Conservation (phyloP, 805 yeast species). For the Nakazawaea holstii region DNA sequence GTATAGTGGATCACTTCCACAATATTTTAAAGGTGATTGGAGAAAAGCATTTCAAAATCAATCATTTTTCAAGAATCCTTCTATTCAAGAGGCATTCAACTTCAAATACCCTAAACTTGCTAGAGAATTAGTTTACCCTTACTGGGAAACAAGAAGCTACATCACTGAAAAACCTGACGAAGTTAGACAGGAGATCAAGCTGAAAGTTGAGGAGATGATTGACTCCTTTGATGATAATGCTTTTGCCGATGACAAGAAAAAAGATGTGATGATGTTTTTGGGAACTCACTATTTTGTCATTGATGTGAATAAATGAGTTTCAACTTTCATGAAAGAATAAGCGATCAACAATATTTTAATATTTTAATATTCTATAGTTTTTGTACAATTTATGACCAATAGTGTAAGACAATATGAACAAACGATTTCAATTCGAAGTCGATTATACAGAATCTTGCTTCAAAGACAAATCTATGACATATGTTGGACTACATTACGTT, state of each 20-base stretch:
- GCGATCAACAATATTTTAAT: too few relatives aligned
- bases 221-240: constrained; percentile 12
- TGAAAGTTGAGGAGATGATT: constrained; percentile 25
- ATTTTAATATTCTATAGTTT: too few relatives aligned
- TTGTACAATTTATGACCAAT: too few relatives aligned
- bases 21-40: constrained; percentile 49
- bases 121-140: constrained; percentile 34
- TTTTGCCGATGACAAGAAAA: constrained; percentile 12
- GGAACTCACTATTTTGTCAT: constrained; percentile 9
- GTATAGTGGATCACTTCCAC: constrained; percentile 45
- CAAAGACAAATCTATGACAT: too few relatives aligned
- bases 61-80: constrained; percentile 26
- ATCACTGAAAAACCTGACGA: constrained; percentile 38
- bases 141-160: constrained; percentile 53
- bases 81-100: constrained; percentile 27
- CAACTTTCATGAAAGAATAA: too few relatives aligned
- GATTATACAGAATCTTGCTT: too few relatives aligned
- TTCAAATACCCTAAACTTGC: constrained; percentile 26
- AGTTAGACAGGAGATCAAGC: constrained; percentile 28
- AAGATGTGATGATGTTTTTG: constrained; percentile 9
- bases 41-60: constrained; percentile 27
- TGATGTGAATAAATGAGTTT: constrained; percentile 6
- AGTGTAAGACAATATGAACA: too few relatives aligned
- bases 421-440: too few relatives aligned
- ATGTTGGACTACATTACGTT: too few relatives aligned